Evolutionary conservation across 129 eudicot genomes (phyloP).

Genomic region (Escallonia rubra): DNA sequence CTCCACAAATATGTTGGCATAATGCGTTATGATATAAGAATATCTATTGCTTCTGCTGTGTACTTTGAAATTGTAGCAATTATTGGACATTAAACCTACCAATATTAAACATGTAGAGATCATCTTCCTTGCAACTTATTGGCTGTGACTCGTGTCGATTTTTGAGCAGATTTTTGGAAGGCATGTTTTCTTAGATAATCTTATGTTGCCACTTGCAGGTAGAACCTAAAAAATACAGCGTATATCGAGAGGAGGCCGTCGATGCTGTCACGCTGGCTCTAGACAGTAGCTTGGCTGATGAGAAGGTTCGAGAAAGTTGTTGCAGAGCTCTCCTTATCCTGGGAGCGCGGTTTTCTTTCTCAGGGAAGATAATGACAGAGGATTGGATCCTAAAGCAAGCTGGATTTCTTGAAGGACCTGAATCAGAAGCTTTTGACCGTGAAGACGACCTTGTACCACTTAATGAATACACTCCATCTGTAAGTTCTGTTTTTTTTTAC

Average conservation of each 20-base stretch:
- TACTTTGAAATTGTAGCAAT: too few relatives aligned
- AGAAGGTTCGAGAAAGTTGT: constrained; percentile 47
- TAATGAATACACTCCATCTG: constrained; percentile 22
- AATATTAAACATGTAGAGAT: background rate
- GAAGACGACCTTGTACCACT: constrained; percentile 25
- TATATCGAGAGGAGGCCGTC: constrained; percentile 65
- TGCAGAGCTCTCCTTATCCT: constrained; percentile 64
- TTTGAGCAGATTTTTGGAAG: background rate
- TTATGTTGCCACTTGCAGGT: constrained; percentile 38
- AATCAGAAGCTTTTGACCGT: constrained; percentile 21
- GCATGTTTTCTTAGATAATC: constrained; percentile 7
- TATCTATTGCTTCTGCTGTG: too few relatives aligned
- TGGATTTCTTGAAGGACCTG: constrained; percentile 46
- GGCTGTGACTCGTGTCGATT: background rate
- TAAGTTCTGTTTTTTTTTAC: constrained; percentile 18
- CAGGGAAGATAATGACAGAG: constrained; percentile 61
- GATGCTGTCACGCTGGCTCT: constrained; percentile 52
- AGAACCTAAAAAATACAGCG: constrained; percentile 41
- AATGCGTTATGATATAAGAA: too few relatives aligned
- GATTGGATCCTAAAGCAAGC: constrained; percentile 62
- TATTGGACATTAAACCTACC: background rate
- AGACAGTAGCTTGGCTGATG: constrained; percentile 41
- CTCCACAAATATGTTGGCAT: too few relatives aligned
- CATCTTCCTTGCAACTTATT: background rate
- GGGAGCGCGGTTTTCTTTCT: constrained; percentile 63